Base-by-base conservation (phyloP, 2,329 filamentous ascomycete genomes). In the Colletotrichum tabaci region DNA sequence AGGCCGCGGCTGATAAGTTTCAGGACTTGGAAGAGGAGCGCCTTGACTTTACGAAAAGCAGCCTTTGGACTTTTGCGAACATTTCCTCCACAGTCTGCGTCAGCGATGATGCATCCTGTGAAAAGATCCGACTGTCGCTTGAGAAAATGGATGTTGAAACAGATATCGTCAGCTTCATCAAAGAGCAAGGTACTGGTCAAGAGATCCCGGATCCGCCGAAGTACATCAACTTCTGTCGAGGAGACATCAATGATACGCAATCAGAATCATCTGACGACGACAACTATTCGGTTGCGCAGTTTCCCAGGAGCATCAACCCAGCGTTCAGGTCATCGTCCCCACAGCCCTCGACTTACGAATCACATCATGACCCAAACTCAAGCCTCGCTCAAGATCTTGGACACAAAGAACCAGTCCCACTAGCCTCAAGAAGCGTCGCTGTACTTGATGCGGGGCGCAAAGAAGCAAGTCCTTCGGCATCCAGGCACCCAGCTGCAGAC, bases 161-260 rank as follows among this genome's bases (percentile, higher is more conserved):
- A 81, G 97, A 99, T 80, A 98, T 99, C 74, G 84, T 90, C 26
- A 86, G 83, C 74, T 99, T 99, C 84, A 99, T 99, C 83, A 92
- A 88, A 74, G 95, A 97, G 58, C 89, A 85, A 74, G 96, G 96
- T 26, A 99, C 96, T 3, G 95, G 96, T 6, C 96, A 98, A 81
- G 97, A 99, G 81, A 99, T 99, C 57, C 97, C 96, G 1, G 96
- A 98, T 80, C 91, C 96, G 30, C 96, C 96, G 53, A 98, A 95
- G 81, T 99, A 98, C 81, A 98, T 99, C 89, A 98, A 99, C 85
- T 99, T 98, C 82, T 97, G 94, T 80, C 92, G 96, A 13, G 96
- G 96, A 18, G 95, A 98, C 80, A 83, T 92, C 56, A 87, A 91
- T 66, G 96, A 99, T 76, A 91, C 90, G 47, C 90, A 91, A 75